A percentile compares a stretch with the other conserved stretches of the same genome.
These are phyloP conservation scores for Aspergillus sojae DNA, from an alignment of 2,329 filamentous ascomycete species.

Conservation along the genomic window DNA sequence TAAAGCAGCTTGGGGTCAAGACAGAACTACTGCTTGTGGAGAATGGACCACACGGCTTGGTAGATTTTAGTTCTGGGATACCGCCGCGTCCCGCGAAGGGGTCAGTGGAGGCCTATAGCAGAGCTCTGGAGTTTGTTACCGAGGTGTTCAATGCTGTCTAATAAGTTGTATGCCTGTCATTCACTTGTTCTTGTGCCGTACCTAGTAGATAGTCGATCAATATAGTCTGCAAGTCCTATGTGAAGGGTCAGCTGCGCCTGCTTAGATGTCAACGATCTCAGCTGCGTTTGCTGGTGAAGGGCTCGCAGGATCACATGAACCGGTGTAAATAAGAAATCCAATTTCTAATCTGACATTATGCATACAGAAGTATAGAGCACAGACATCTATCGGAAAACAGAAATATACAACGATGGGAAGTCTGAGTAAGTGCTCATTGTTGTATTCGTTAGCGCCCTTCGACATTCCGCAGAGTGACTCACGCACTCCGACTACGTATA, in stretches of 20 bases:
- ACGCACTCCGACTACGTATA: neutral
- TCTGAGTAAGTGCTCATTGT: no score
- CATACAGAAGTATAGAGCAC: neutral
- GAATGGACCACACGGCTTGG: slow-evolving; percentile 21
- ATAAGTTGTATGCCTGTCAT: neutral
- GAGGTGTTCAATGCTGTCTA: slow-evolving; percentile 5
- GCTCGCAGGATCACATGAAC: neutral
- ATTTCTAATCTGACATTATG: no score
- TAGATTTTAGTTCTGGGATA: slow-evolving; percentile 10
- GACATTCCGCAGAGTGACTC: neutral
- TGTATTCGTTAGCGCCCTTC: no score
- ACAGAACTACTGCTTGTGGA: slow-evolving; percentile 20
- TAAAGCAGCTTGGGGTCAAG: slow-evolving; percentile 17
- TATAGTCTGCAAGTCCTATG: neutral
- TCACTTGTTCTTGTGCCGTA: neutral
- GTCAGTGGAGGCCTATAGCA: slow-evolving; percentile 19
- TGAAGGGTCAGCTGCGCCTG: no score
- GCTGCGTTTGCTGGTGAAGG: neutral
- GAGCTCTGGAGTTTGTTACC: slow-evolving; percentile 22
- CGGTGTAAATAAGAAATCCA: neutral
- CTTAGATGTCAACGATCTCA: no score
- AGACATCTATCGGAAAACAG: no score
- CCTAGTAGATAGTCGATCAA: neutral
- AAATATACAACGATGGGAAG: no score
- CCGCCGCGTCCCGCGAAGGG: slow-evolving; percentile 2